These are phyloP conservation scores for Karstenula rhodostoma DNA, from an alignment of 2,329 filamentous ascomycete genomes.

Conservation along the genomic window DNA sequence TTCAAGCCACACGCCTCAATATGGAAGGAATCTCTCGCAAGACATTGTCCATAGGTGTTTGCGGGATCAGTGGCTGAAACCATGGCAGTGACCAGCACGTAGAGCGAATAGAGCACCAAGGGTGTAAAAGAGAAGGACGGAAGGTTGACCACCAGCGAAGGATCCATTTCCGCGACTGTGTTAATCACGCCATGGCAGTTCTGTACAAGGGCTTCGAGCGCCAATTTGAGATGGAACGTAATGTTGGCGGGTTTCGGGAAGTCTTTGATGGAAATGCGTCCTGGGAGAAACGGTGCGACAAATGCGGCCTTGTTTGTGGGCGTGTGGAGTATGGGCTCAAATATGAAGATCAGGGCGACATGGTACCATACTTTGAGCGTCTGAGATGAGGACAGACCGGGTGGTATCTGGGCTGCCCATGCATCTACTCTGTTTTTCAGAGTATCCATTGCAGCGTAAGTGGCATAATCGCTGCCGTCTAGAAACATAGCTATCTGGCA, in stretches of 20 bases:
- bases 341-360: conserved; percentile 32
- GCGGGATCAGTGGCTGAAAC: conserved; percentile 31
- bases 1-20: conserved; percentile 33
- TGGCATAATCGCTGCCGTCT: conserved; percentile 31
- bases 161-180: conserved; percentile 32
- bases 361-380: conserved; percentile 37
- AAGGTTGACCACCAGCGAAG: conserved; percentile 30
- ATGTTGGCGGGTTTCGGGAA: conserved; percentile 31
- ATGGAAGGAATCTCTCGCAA: conserved; percentile 27
- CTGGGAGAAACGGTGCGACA: conserved; percentile 36
- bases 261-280: conserved; percentile 35
- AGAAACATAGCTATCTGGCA: conserved; percentile 30
- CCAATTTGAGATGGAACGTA: conserved; percentile 26
- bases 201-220: conserved; percentile 27
- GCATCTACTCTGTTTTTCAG: conserved; percentile 30
- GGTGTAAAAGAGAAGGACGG: conserved; percentile 37
- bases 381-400: conserved; percentile 25
- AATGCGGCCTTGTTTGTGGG: conserved; percentile 38
- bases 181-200: conserved; percentile 37
- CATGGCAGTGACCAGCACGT: conserved; percentile 33
- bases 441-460: conserved; percentile 24
- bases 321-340: conserved; percentile 35
- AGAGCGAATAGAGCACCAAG: conserved; percentile 33
- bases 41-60: conserved; percentile 34
- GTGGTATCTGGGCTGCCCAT: conserved; percentile 36